Percentiles rank a stretch among this genome's conserved stretches.
phyloP scores from a whole-genome alignment of 1,284 basidiomycete genomes.

The Fomitopsis betulina region DNA sequence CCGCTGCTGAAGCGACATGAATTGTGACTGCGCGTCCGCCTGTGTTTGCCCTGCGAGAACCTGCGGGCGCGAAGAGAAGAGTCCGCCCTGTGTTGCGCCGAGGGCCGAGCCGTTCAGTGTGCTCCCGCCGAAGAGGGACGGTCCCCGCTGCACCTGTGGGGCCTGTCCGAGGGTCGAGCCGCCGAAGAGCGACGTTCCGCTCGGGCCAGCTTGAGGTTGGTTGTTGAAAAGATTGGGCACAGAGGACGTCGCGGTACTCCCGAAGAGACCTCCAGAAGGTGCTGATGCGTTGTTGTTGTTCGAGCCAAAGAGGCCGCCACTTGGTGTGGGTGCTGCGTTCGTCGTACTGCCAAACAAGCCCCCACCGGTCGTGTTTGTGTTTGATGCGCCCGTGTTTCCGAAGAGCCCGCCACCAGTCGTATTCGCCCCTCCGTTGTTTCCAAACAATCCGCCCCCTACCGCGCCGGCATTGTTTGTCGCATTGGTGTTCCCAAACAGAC shows the following conservation, averaged over 20 bases:
- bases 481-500: constrained; percentile 23
- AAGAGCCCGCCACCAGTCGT: constrained; percentile 4
- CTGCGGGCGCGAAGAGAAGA: constrained; percentile 24
- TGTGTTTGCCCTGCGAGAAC: constrained; percentile 40
- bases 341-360: constrained; percentile 26
- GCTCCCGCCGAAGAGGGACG: constrained; percentile 31
- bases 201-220: constrained; percentile 7
- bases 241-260: constrained; percentile 1
- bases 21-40: constrained; percentile 58
- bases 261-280: constrained; percentile 2
- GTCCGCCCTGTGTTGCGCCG: constrained; percentile 27
- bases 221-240: constrained; percentile 19
- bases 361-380: constrained; percentile 18
- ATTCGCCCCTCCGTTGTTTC: constrained; percentile 11
- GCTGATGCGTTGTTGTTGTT: not conserved
- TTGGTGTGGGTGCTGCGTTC: not conserved
- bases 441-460: not conserved
- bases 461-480: not conserved
- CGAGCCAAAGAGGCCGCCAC: constrained; percentile 1
- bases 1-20: constrained; percentile 49
- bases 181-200: constrained; percentile 24
- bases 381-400: not conserved
- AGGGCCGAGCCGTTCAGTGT: constrained; percentile 19
- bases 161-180: constrained; percentile 22
- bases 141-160: constrained; percentile 20